Base-by-base conservation (phyloP, 768 basidiomycete genomes). In the Dacryopinax spathularia region DNA sequence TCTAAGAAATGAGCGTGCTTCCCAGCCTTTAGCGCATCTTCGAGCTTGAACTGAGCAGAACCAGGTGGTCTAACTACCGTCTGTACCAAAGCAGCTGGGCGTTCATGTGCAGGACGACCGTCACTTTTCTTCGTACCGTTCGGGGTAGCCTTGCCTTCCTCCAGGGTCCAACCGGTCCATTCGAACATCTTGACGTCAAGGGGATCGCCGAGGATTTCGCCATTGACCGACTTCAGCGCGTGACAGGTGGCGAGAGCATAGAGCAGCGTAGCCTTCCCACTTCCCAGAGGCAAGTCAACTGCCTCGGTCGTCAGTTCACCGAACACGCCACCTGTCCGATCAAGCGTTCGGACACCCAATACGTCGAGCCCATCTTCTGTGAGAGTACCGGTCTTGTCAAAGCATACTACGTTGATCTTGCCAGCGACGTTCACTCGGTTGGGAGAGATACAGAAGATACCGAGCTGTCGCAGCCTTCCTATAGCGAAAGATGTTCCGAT, bases 291-390 rank as follows among this genome's bases (percentile, higher is more conserved):
- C 18, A 99, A 77, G 69, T 96, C 95, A 65, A 89, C 82, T 1
- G 94, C 82, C 66, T 96, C 86, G 65, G 88, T 82, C 60, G 93
- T 78, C 34, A 98, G 82, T 71, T 99, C 95, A 20, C 93, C 91
- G 74, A 98, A 98, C 39, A 84, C 81, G 62, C 85, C 82, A 7
- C 77, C 81, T 56, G 78, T 80, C 43, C 90, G 84, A 64, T 95
- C 93, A 41, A 90, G 81, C 5, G 84, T 84, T 44, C 95, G 87
- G 18, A 96, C 87, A 16, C 96, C 96, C 48, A 99, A 85, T 44
- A 99, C 92, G 72, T 99, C 96, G 60, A 99, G 79, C 0, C 95
- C 96, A 67, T 99, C 96, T 74, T 99, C 96, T 0, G 96, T 99
- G 25, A 99, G 80, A 9, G 96, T 99, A 7, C 96, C 96, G 1